Evolutionary conservation across 2,329 filamentous ascomycete genomes (phyloP).

Genomic region (Fusarium paranaense): DNA sequence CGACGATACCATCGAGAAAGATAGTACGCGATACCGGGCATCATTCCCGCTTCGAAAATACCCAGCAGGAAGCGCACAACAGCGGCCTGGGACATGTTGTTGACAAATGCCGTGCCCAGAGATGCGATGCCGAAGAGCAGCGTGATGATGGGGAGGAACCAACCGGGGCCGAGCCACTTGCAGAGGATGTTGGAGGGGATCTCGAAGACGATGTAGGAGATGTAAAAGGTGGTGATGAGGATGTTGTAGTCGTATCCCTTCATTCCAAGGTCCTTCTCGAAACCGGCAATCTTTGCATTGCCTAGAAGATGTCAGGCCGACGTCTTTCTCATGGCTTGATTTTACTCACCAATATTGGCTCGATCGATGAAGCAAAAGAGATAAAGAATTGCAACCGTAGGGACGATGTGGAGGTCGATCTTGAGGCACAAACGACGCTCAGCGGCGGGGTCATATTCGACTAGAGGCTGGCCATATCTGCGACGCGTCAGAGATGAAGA

Average conservation of each 20-base stretch:
- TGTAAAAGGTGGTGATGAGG: conserved; percentile 71
- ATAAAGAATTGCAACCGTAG: conserved; percentile 69
- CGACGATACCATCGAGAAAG: conserved; percentile 73
- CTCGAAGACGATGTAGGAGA: conserved; percentile 74
- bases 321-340: neutral
- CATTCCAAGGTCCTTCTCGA: conserved; percentile 34
- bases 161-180: conserved; percentile 74
- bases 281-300: conserved; percentile 31
- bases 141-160: conserved; percentile 70
- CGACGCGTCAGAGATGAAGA: neutral
- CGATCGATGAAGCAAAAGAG: conserved; percentile 76
- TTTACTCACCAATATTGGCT: conserved; percentile 41
- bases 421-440: conserved; percentile 59
- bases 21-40: conserved; percentile 76
- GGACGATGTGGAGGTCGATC: conserved; percentile 70
- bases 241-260: conserved; percentile 70
- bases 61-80: conserved; percentile 71
- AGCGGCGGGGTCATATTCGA: conserved; percentile 26
- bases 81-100: conserved; percentile 57
- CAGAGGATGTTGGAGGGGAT: conserved; percentile 72
- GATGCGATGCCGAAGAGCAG: conserved; percentile 70
- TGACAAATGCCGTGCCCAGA: conserved; percentile 71
- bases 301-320: neutral
- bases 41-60: conserved; percentile 73
- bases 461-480: conserved; percentile 9